Evolutionary conservation across 768 basidiomycete species (phyloP).

Genomic region (Trametes coccinea): DNA sequence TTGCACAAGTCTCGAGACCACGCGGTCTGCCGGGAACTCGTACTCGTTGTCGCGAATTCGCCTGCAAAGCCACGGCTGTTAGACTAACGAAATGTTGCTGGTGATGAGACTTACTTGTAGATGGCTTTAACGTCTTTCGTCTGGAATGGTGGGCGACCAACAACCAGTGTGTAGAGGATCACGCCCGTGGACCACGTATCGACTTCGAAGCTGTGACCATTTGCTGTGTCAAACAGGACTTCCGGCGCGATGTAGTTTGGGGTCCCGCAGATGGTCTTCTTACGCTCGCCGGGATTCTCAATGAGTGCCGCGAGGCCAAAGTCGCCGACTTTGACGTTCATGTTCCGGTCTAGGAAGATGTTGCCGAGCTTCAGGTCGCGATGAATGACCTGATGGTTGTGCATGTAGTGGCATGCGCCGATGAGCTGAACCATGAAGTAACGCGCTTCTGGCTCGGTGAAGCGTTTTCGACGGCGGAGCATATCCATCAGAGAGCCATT

Average conservation of each 20-base stretch:
- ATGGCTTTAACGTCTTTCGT: slow-evolving; percentile 97
- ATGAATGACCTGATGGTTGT: slow-evolving; percentile 94
- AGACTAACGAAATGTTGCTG: neutral
- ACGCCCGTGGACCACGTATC: slow-evolving; percentile 98
- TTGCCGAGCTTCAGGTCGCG: slow-evolving; percentile 97
- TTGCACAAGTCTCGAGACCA: slow-evolving; percentile 69
- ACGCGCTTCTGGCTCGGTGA: slow-evolving; percentile 90
- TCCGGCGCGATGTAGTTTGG: slow-evolving; percentile 99
- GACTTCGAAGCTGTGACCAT: slow-evolving; percentile 97
- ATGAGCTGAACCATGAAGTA: slow-evolving; percentile 94
- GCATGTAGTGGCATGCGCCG: slow-evolving; percentile 97
- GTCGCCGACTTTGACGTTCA: slow-evolving; percentile 97
- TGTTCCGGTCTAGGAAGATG: slow-evolving; percentile 84
- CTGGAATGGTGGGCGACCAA: slow-evolving; percentile 98
- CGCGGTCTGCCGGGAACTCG: slow-evolving; percentile 80
- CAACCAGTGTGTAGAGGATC: slow-evolving; percentile 90
- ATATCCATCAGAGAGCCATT: slow-evolving; percentile 91
- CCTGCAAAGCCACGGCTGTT: slow-evolving; percentile 38
- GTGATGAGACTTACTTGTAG: slow-evolving; percentile 64
- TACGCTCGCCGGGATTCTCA: slow-evolving; percentile 93
- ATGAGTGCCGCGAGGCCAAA: slow-evolving; percentile 97
- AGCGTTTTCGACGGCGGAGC: slow-evolving; percentile 80
- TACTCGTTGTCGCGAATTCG: slow-evolving; percentile 94
- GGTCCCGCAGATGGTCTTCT: slow-evolving; percentile 99
- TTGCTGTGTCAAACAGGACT: slow-evolving; percentile 92